Evolutionary conservation across 768 basidiomycete species (phyloP), one percentile per base, ranked within the genome.

Genomic region (Suillus americanus): DNA sequence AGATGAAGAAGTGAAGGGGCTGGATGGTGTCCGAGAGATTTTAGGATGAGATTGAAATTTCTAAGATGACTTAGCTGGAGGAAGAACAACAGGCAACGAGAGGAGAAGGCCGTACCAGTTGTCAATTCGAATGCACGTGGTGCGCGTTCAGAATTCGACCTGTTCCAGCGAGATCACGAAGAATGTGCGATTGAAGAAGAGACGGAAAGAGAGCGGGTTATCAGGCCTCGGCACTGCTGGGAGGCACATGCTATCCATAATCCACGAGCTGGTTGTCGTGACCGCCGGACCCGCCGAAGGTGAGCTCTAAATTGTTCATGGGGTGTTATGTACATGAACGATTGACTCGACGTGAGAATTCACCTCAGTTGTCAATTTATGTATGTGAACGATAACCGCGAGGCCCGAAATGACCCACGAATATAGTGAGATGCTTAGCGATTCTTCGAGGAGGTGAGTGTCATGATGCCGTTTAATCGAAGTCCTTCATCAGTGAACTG

Each of bases 41-140:
- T 92, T 33, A 89, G 87, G 20, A 95, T 92, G 62, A 93, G 87
- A 71, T 89, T 87, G 73, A 87, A 91, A 69, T 80, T 88, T 70
- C 83, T 84, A 67, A 94, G 83, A 75, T 91, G 91, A 67, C 85
- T 89, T 89, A 94, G 75, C 90, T 92, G 45, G 86, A 89, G 8
- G 90, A 92, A 18, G 85, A 82, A 45, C 92, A 83, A 35, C 91
- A 85, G 59, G 87, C 86, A 54, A 92, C 75, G 20, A 77, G 74
- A 54, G 85, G 78, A 55, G 79, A 82, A 25, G 79, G 43, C 4
- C 43, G 4, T n/a, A 45, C 20, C 20, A 45, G 9, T n/a, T 45
- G 10, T 88, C 78, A 67, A 93, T 91, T 66, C 88, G 84, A 46
- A 93, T 84, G 25, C 91, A 91, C 0, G 88, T 86, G 2, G 83